A percentile compares a stretch with the other conserved stretches of the same genome.
Evolutionary conservation across 2,329 filamentous ascomycete species (phyloP).

Genomic region (Colletotrichum eleusines): DNA sequence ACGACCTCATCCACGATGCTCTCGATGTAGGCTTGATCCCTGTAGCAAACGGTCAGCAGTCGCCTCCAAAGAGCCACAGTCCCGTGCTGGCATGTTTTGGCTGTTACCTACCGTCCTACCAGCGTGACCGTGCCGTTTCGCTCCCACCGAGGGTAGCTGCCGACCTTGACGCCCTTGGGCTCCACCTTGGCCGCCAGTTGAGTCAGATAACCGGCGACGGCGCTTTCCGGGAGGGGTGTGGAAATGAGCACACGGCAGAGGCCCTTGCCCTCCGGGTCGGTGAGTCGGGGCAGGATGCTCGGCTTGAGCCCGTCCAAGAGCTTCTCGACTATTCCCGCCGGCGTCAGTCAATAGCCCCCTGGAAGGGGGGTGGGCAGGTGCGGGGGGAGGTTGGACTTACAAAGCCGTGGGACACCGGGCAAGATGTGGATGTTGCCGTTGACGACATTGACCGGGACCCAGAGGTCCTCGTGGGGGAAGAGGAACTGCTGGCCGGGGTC

Average conservation of each 20-base stretch:
- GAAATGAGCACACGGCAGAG: conserved; percentile 84
- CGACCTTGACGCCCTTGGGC: conserved; percentile 87
- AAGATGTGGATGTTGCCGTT: conserved; percentile 95
- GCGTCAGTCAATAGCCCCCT: conserved; percentile 14
- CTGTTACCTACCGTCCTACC: conserved; percentile 67
- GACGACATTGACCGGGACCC: conserved; percentile 90
- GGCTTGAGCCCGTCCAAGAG: conserved; percentile 84
- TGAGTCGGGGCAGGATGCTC: conserved; percentile 75
- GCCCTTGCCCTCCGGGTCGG: conserved; percentile 84
- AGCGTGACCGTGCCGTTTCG: conserved; percentile 94
- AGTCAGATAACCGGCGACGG: conserved; percentile 85
- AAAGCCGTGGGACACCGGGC: conserved; percentile 88
- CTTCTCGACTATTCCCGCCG: conserved; percentile 67
- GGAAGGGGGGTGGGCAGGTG: neutral
- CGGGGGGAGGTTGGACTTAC: conserved; percentile 52
- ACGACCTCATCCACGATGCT: conserved; percentile 83
- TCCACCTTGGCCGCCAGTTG: conserved; percentile 80
- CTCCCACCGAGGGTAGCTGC: conserved; percentile 94
- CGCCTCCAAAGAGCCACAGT: neutral
- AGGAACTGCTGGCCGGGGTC: conserved; percentile 78
- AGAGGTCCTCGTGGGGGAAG: conserved; percentile 84
- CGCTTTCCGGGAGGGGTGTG: conserved; percentile 89
- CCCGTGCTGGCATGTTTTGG: neutral
- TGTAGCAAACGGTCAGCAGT: conserved; percentile 49
- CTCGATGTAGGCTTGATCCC: conserved; percentile 82